A percentile compares a stretch with the other conserved stretches of the same genome.
Evolutionary conservation across 805 yeast genomes (phyloP).

Genomic region (Candida chauliodis): DNA sequence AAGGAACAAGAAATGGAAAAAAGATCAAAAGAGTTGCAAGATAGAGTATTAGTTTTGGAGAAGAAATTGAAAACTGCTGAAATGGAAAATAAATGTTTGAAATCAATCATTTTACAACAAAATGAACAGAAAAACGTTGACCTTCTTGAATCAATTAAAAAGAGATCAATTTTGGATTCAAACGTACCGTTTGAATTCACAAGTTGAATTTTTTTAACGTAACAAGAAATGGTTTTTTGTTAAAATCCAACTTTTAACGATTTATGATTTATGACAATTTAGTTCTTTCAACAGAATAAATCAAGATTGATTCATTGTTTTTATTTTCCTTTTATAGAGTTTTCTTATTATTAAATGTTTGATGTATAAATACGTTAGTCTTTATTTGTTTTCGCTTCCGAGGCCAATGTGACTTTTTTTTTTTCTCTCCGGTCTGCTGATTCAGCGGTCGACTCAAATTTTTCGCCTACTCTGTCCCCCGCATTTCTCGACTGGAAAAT

Average conservation of each 20-base stretch:
- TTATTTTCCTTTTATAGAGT: too few relatives aligned
- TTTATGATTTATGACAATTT: constrained; percentile 7
- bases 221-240: constrained; percentile 5
- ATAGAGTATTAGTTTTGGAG: constrained; percentile 62
- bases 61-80: constrained; percentile 76
- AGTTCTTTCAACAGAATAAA: constrained; percentile 19
- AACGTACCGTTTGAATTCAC: constrained; percentile 31
- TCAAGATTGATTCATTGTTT: background rate
- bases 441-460: background rate
- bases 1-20: constrained; percentile 90
- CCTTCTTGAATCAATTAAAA: constrained; percentile 50
- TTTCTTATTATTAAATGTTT: background rate
- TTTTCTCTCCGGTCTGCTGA: background rate
- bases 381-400: background rate
- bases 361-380: background rate
- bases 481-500: background rate
- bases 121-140: constrained; percentile 54
- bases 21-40: constrained; percentile 67
- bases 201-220: constrained; percentile 17
- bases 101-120: constrained; percentile 80
- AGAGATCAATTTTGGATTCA: constrained; percentile 39
- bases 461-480: background rate
- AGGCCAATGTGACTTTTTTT: background rate
- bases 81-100: constrained; percentile 86
- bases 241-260: constrained; percentile 21